Evolutionary conservation across 345 rosid genomes (phyloP).

Genomic region (Corymbia maculata): DNA sequence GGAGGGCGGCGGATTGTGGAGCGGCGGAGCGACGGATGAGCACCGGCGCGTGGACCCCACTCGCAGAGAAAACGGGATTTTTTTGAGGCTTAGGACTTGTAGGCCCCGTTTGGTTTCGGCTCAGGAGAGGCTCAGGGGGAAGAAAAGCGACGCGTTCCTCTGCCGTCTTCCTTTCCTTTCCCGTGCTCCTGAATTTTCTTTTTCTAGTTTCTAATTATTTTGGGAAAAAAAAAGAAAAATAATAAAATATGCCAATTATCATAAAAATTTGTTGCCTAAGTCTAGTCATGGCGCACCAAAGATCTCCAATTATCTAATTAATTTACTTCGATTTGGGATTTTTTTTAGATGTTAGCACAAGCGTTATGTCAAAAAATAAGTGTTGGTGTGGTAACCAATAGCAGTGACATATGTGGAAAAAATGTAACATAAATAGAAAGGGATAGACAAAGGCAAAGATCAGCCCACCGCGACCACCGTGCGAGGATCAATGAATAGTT

Average conservation of each 20-base stretch:
- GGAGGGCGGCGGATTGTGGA: background rate
- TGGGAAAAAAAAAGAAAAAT: background rate
- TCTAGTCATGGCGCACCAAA: background rate
- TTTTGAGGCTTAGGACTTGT: background rate
- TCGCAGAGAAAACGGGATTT: background rate
- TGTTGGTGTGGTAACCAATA: fast-evolving
- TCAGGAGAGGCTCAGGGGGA: background rate
- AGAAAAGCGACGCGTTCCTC: background rate
- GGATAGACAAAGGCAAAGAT: background rate
- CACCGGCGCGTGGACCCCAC: background rate
- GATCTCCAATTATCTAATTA: background rate
- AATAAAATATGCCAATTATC: background rate
- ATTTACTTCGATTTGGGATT: background rate
- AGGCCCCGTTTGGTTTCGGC: background rate
- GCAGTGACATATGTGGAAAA: fast-evolving
- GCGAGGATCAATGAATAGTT: fast-evolving
- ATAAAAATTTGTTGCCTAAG: background rate
- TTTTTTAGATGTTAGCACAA: fast-evolving
- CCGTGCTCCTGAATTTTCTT: background rate
- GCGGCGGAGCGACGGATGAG: background rate
- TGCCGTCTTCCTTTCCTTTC: background rate
- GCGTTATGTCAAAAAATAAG: background rate
- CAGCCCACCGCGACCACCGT: fast-evolving
- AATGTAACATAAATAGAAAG: background rate
- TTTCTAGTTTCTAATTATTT: background rate